Percentiles rank a stretch among this genome's conserved stretches.
These are phyloP conservation scores for Durio zibethinus DNA, from an alignment of 345 rosid genomes.

Conservation along the genomic window DNA sequence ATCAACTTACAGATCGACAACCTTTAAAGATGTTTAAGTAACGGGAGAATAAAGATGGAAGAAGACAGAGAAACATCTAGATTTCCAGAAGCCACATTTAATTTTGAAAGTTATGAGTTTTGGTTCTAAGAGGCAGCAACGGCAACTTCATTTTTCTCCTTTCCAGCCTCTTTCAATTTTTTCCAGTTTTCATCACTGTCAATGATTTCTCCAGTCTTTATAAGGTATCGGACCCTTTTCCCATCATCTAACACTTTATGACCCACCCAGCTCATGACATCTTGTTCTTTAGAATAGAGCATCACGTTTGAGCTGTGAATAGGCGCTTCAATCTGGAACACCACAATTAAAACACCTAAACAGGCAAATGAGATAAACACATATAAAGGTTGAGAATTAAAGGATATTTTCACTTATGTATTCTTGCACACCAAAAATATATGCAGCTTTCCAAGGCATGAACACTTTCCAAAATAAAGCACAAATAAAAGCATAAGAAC, in stretches of 20 bases:
- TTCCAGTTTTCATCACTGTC: conserved; percentile 75
- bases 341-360: conserved; percentile 10
- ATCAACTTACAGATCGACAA: too few relatives aligned
- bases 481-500: too few relatives aligned
- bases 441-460: neutral
- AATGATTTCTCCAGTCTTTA: conserved; percentile 84
- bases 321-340: conserved; percentile 83
- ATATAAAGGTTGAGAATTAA: neutral
- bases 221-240: conserved; percentile 58
- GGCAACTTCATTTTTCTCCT: conserved; percentile 56
- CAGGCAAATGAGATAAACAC: neutral
- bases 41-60: neutral
- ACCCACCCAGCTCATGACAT: conserved; percentile 75
- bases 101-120: neutral
- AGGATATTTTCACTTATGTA: neutral
- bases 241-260: conserved; percentile 77
- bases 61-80: neutral
- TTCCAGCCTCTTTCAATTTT: conserved; percentile 60
- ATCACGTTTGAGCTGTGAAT: conserved; percentile 86
- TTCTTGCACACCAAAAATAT: neutral
- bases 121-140: conserved; percentile 15
- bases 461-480: too few relatives aligned
- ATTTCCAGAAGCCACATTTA: conserved; percentile 8
- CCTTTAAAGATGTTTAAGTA: neutral
- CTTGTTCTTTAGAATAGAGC: conserved; percentile 58